Evolutionary conservation across 495 filamentous ascomycete species (phyloP).

Genomic region (Penicillium maclennaniae): DNA sequence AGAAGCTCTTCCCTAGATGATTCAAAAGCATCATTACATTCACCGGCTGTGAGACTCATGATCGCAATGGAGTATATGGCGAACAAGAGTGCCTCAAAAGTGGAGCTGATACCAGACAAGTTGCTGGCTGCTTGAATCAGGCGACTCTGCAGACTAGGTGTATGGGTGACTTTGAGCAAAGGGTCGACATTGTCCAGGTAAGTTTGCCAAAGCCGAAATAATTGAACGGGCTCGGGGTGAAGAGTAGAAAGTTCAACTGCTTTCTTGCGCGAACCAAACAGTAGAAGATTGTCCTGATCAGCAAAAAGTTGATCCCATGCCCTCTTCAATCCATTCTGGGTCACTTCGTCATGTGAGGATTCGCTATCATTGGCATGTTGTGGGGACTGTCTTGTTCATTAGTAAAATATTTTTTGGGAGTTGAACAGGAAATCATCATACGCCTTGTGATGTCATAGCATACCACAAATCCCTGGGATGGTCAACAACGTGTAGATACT

Average conservation of each 20-base stretch:
- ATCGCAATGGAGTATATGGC: constrained; percentile 53
- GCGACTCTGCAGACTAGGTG: constrained; percentile 45
- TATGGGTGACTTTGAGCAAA: constrained; percentile 51
- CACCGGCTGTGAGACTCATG: constrained; percentile 38
- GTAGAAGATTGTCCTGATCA: constrained; percentile 38
- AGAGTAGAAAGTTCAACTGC: constrained; percentile 42
- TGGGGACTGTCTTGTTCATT: not conserved
- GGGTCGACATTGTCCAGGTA: constrained; percentile 52
- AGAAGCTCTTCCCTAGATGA: constrained; percentile 44
- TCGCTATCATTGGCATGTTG: constrained; percentile 19
- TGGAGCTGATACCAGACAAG: constrained; percentile 13
- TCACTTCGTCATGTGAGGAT: constrained; percentile 24
- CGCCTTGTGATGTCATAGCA: constrained; percentile 42
- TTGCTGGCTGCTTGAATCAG: constrained; percentile 37
- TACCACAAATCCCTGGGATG: constrained; percentile 42
- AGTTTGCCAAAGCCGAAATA: constrained; percentile 46
- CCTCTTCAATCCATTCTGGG: constrained; percentile 33
- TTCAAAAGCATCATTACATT: constrained; percentile 41
- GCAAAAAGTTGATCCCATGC: constrained; percentile 41
- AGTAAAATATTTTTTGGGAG: not conserved
- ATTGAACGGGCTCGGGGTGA: constrained; percentile 44
- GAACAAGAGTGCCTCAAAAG: constrained; percentile 48
- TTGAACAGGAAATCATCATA: constrained; percentile 23
- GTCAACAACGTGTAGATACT: not conserved
- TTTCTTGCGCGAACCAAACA: constrained; percentile 44